phyloP scores from a whole-genome alignment of 345 rosid genomes.

The Abelmoschus esculentus region DNA sequence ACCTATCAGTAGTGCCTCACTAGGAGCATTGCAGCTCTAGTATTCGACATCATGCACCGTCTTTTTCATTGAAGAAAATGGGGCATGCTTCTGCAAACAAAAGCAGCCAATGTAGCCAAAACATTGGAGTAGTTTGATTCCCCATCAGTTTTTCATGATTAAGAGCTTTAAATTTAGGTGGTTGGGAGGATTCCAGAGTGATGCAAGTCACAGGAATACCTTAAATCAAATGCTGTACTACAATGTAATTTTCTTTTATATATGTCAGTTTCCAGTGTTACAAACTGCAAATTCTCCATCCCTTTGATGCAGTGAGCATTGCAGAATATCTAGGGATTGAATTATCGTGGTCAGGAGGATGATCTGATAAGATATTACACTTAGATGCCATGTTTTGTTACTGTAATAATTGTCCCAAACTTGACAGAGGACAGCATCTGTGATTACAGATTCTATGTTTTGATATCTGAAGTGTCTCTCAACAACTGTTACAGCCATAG shows the following conservation, averaged over 20 bases:
- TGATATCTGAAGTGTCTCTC: background rate
- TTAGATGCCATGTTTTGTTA: background rate
- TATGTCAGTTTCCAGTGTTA: too few species aligned
- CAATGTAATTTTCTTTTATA: constrained; percentile 2
- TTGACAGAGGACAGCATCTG: background rate
- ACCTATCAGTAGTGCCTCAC: background rate
- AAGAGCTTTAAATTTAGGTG: too few species aligned
- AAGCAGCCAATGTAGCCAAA: background rate
- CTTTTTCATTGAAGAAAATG: background rate
- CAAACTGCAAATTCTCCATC: background rate
- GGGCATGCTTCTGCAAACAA: background rate
- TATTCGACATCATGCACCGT: background rate
- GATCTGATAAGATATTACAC: constrained; percentile 2
- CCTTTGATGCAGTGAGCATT: background rate
- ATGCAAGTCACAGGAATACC: constrained; percentile 24
- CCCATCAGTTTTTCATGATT: constrained; percentile 5
- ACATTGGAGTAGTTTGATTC: background rate
- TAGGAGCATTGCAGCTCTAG: background rate
- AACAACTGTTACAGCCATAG: too few species aligned
- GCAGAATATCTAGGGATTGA: background rate
- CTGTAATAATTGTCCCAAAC: background rate
- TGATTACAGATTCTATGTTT: background rate
- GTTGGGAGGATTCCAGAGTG: constrained; percentile 12
- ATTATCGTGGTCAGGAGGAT: background rate
- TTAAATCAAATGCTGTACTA: constrained; percentile 12